Conservation (phyloP, 202 grass and related monocot species). For the Zoysia matrella region DNA sequence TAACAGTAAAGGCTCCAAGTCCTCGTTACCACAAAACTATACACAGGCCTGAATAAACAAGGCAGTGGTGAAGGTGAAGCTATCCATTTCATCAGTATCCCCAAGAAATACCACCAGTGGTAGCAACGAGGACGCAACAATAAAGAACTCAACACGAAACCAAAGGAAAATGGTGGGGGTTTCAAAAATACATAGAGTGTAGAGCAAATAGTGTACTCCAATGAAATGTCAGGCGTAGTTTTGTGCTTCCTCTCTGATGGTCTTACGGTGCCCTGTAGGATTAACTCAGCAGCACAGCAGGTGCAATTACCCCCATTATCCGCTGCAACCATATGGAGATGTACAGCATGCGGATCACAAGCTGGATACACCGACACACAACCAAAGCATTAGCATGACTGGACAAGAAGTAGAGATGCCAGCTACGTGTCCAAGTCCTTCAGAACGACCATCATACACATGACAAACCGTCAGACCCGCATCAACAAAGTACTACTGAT, state of each 20-base stretch:
- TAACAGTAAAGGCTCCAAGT: conserved; percentile 32
- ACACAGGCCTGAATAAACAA: conserved; percentile 37
- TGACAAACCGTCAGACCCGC: neutral
- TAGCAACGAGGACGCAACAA: neutral
- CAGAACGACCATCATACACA: neutral
- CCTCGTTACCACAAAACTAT: conserved; percentile 43
- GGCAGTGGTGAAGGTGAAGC: neutral
- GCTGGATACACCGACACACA: neutral
- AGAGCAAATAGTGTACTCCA: neutral
- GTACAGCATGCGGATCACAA: neutral
- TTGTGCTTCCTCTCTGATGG: too few relatives aligned
- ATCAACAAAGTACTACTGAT: neutral
- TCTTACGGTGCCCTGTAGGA: neutral
- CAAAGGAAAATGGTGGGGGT: neutral
- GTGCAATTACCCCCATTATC: conserved; percentile 1
- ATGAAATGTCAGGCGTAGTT: neutral
- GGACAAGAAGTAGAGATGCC: neutral
- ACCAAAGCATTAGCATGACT: neutral
- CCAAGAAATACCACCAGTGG: neutral
- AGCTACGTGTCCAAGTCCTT: neutral
- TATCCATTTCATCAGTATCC: conserved; percentile 25
- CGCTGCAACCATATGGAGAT: conserved; percentile 1
- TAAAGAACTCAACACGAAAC: conserved; percentile 19
- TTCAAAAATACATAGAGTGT: neutral
- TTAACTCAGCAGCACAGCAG: neutral